Base-by-base conservation (phyloP, 495 filamentous ascomycete genomes). In the Lasiosphaeria miniovina region DNA sequence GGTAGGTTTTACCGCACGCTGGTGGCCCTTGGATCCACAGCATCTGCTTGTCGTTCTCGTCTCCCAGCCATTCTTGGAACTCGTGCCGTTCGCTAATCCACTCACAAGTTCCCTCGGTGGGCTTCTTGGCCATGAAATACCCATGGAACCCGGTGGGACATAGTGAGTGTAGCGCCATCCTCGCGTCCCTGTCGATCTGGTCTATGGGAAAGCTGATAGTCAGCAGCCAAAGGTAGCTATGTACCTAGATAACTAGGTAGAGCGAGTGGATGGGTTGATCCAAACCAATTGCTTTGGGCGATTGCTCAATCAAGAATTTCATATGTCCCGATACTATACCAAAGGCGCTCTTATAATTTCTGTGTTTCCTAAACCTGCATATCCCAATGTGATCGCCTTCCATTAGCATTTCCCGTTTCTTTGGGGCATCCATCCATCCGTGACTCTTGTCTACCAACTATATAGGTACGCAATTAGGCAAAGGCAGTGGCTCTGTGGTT, bases 1-100 rank as follows among this genome's bases (percentile, higher is more conserved):
- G 48, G 31, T 49, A 63, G 46, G 32, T 60, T 45, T 64, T 64
- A 12, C 61, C 61, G 7, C 49, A 48, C 1, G 57, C 57, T 32
- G 52, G 57, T 3, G 52, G 57, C 3, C 61, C 61, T 6, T 57
- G 48, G 33, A 64, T 64, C 61, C 61, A 64, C 7, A 64, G 61
- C 49, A 48, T 57, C 14, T 51, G 24, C 11, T 46, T 64, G 8
- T 53, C 57, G 5, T 43, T 6, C 4, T 52, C 33, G 7, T 53
- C 53, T 43, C n/a, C 38, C 33, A 53, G 15, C 57, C 57, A 64
- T 6, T 60, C 36, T 17, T 54, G 43, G 38, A 64, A 57, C 24
- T 46, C 52, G 7, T 24, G 35, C 32, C 52, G 57, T 11, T 60
- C 38, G 24, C 7, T n/a, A 17, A 60, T 64, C 57, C 61, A 60